These are phyloP conservation scores for Candida michaelii DNA, from an alignment of 805 yeast genomes.

Conservation along the genomic window DNA sequence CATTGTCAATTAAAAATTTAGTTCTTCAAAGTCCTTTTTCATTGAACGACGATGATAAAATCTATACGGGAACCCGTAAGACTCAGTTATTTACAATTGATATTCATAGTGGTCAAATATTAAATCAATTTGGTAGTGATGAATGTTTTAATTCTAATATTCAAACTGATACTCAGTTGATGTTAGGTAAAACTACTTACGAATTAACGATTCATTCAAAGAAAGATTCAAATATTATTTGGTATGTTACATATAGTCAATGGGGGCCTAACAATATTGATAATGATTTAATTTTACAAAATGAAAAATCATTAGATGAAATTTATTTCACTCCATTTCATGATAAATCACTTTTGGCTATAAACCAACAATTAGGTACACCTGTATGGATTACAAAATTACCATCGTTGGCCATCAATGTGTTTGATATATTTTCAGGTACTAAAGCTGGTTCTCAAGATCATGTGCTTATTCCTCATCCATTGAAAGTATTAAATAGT, in stretches of 20 bases:
- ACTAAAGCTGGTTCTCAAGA: constrained; percentile 13
- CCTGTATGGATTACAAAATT: constrained; percentile 79
- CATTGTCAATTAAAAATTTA: constrained; percentile 74
- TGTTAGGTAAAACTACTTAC: constrained; percentile 71
- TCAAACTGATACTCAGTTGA: constrained; percentile 36
- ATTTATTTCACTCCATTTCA: constrained; percentile 81
- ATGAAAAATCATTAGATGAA: constrained; percentile 61
- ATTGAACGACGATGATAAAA: constrained; percentile 67
- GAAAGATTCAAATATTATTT: constrained; percentile 53
- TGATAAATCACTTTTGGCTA: constrained; percentile 75
- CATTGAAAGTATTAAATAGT: constrained; percentile 46
- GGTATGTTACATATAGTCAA: constrained; percentile 83
- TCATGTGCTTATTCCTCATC: constrained; percentile 67
- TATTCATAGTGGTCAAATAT: constrained; percentile 68
- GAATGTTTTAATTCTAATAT: constrained; percentile 25
- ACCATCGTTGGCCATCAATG: constrained; percentile 70
- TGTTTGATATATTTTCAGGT: constrained; percentile 67
- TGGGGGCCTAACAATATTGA: constrained; percentile 95
- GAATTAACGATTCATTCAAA: constrained; percentile 76
- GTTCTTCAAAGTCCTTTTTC: constrained; percentile 86
- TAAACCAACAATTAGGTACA: constrained; percentile 63
- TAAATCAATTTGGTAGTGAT: constrained; percentile 62
- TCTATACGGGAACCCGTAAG: constrained; percentile 81
- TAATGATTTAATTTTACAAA: constrained; percentile 45
- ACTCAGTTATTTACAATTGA: constrained; percentile 77